Base-by-base conservation (phyloP, 2,329 filamentous ascomycete genomes). In the Pseudogymnoascus sp. region DNA sequence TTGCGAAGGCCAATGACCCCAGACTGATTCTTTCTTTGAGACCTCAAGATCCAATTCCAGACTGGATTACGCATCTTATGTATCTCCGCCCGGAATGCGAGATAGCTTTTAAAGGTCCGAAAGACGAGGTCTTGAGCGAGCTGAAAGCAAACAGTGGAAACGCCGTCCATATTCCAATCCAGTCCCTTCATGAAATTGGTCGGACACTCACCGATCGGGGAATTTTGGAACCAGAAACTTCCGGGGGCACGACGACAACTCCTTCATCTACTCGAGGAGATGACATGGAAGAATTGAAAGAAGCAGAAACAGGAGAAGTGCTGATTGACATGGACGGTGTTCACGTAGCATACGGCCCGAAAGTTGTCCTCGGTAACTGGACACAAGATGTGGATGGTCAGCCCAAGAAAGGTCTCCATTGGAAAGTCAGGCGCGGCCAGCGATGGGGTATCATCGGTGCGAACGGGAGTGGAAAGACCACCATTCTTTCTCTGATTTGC, bases 401-500 rank as follows among this genome's bases (percentile, higher is more conserved):
- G 55, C 67, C 75, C 16, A 76, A 78, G 63, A 73, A 82, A 1
- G 93, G 93, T 0, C 78, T 97, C 5, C 82, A 88, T 71, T 97
- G 94, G 91, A 90, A 83, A 0, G 87, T 97, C 23, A 84, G 86
- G 39, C 84, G 88, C 60, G 92, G 93, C 23, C 86, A 97, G 72
- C 85, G 92, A 65, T 96, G 92, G 89, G 93, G 90, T 2, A 84
- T 97, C 16, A 94, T 99, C 71, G 94, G 94, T 0, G 89, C 92
- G 33, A 97, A 99, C 69, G 94, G 89, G 11, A 96, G 91, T 0
- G 94, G 94, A 16, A 99, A 99, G 78, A 99, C 94, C 0, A 99
- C 94, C 0, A 82, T 99, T 39, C 83, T 97, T 28, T 94, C 92
- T 4, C 81, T 99, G 5, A 89, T 99, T 64, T 95, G 91, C 64